Percentiles rank a stretch among this genome's conserved stretches.
Conservation (phyloP, 202 grass and related monocot genomes). For the Schoenoplectus tabernaemontani region DNA sequence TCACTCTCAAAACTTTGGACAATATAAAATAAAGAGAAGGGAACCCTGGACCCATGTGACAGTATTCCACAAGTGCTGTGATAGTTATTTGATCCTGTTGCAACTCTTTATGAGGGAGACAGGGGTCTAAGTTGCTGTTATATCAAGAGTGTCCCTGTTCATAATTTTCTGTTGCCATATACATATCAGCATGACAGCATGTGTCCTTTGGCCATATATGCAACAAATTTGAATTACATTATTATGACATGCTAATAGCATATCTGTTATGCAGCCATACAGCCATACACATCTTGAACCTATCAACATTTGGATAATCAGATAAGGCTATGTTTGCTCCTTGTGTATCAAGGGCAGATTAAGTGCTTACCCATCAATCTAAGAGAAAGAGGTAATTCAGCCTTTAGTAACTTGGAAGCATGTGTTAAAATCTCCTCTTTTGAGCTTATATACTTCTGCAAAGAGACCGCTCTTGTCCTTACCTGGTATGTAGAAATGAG, state of each 20-base stretch:
- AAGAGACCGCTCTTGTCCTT: conserved; percentile 59
- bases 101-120: background rate
- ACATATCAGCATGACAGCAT: background rate
- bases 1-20: background rate
- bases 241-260: background rate
- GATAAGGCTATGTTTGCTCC: background rate
- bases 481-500: conserved; percentile 41
- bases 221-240: background rate
- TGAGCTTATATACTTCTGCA: conserved; percentile 63
- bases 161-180: background rate
- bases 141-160: background rate
- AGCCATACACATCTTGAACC: background rate
- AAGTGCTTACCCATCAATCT: conserved; percentile 75
- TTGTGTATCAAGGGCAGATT: background rate
- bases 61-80: background rate
- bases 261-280: background rate
- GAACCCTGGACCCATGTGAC: background rate
- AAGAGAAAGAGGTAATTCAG: conserved; percentile 83
- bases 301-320: background rate
- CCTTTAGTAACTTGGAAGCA: conserved; percentile 75
- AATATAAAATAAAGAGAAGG: background rate
- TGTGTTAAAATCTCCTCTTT: conserved; percentile 75
- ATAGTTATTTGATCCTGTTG: background rate
- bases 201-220: background rate
- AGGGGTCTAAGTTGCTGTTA: background rate